These are phyloP conservation scores for Rhizopus delemar DNA, from an alignment of 371 early-diverging fungal species.

Conservation along the genomic window DNA sequence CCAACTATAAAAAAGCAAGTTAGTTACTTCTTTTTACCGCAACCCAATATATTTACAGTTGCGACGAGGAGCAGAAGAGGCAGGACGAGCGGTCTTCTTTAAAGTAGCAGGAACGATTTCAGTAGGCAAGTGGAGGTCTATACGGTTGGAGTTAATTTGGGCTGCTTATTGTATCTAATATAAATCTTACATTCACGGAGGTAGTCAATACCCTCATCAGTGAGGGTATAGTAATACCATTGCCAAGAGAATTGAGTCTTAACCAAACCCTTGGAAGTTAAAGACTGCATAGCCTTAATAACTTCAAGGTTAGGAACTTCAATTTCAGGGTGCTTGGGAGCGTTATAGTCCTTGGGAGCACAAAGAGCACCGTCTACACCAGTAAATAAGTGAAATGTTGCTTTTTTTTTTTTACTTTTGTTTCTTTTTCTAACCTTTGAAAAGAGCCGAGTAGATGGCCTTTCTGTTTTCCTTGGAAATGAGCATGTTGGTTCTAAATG, in stretches of 20 bases:
- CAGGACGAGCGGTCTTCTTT: slow-evolving; percentile 86
- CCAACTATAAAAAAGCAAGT: slow-evolving; percentile 27
- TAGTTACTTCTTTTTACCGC: background rate
- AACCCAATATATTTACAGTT: slow-evolving; percentile 46
- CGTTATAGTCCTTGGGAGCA: slow-evolving; percentile 98
- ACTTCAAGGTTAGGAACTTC: slow-evolving; percentile 98
- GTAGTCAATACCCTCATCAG: slow-evolving; percentile 97
- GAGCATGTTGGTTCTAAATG: slow-evolving; percentile 74
- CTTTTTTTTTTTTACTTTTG: background rate
- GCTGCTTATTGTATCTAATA: too few relatives aligned
- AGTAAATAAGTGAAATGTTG: slow-evolving; percentile 29
- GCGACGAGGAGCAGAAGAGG: slow-evolving; percentile 63
- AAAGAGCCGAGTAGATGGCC: slow-evolving; percentile 91
- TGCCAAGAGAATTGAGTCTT: slow-evolving; percentile 99
- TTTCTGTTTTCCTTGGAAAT: slow-evolving; percentile 96
- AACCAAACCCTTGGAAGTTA: slow-evolving; percentile 94
- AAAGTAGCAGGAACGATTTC: slow-evolving; percentile 96
- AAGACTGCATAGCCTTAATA: slow-evolving; percentile 97
- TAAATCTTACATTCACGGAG: slow-evolving; percentile 78
- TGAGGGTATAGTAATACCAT: slow-evolving; percentile 98
- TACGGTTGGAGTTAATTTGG: background rate
- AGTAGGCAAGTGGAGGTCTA: slow-evolving; percentile 91
- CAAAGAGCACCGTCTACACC: slow-evolving; percentile 94
- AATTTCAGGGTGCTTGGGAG: slow-evolving; percentile 92
- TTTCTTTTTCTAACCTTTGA: slow-evolving; percentile 64